Percentiles rank a stretch among this genome's conserved stretches.
Conservation (phyloP, 1,284 basidiomycete genomes). For the Moesziomyces globuligerus region DNA sequence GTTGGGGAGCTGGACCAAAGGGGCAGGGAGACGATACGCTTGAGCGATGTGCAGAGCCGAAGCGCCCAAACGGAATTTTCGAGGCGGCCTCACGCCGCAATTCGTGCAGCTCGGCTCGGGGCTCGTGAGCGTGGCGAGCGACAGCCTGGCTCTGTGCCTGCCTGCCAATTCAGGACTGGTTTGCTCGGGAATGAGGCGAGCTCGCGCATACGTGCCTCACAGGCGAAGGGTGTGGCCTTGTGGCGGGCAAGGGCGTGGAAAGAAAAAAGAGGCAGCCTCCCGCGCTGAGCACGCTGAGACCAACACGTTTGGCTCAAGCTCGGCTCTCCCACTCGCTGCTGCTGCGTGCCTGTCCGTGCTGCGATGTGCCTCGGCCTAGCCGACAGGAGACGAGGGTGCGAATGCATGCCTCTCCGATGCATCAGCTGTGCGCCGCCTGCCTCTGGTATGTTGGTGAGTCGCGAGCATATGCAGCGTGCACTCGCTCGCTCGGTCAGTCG, state of each 20-base stretch:
- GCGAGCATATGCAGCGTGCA: neutral
- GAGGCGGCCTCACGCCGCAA: neutral
- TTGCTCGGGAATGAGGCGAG: neutral
- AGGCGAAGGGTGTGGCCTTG: too few relatives aligned
- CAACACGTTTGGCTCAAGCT: neutral
- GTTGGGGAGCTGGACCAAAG: too few relatives aligned
- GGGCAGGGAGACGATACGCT: neutral
- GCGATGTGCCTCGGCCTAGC: neutral
- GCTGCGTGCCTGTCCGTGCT: neutral
- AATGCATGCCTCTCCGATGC: constrained; percentile 1
- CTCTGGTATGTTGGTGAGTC: neutral
- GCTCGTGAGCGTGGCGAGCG: neutral
- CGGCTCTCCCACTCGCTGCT: neutral
- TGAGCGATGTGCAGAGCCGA: too few relatives aligned
- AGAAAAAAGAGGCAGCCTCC: too few relatives aligned
- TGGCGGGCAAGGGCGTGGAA: too few relatives aligned
- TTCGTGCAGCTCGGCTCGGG: neutral
- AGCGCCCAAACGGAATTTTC: neutral
- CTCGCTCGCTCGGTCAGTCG: neutral
- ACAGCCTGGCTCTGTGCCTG: neutral
- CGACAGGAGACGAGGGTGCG: neutral
- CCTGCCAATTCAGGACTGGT: neutral
- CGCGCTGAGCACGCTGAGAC: neutral
- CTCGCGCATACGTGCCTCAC: neutral
- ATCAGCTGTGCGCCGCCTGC: neutral